Conservation (phyloP, 176 grass and related monocot genomes). For the Hsuehochloa calcarea region DNA sequence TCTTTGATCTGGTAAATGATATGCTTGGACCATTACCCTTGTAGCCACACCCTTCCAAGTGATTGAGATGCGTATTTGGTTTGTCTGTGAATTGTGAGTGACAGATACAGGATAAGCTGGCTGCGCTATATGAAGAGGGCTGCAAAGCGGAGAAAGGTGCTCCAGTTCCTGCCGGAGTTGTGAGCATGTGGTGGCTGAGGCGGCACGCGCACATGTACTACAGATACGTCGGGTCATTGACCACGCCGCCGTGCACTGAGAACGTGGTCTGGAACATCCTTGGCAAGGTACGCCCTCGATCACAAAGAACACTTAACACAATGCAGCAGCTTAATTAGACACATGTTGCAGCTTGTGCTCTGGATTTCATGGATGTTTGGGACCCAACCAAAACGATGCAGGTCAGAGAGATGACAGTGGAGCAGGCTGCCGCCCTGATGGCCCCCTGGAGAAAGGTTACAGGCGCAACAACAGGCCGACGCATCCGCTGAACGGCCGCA, state of each 20-base stretch:
- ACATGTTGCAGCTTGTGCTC: neutral
- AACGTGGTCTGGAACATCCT: constrained; percentile 83
- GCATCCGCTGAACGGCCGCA: constrained; percentile 56
- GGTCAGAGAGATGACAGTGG: constrained; percentile 62
- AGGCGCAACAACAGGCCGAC: constrained; percentile 62
- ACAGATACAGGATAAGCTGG: constrained; percentile 75
- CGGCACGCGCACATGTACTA: constrained; percentile 51
- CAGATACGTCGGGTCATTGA: constrained; percentile 77
- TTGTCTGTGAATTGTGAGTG: neutral
- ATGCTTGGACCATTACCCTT: neutral
- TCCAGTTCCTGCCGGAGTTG: constrained; percentile 34
- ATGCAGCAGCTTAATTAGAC: neutral
- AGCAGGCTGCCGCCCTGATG: constrained; percentile 54
- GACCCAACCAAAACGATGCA: constrained; percentile 5
- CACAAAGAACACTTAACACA: neutral
- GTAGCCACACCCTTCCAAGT: too few species aligned
- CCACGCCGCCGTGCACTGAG: constrained; percentile 90
- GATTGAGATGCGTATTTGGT: neutral
- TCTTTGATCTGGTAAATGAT: neutral
- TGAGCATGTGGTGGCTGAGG: constrained; percentile 44
- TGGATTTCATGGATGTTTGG: neutral
- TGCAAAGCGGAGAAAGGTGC: constrained; percentile 32
- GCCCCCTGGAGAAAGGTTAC: constrained; percentile 48
- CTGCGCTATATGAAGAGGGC: constrained; percentile 46
- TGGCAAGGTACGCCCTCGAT: constrained; percentile 37